phyloP scores from a whole-genome alignment of 78 protist species.

The Dictyostelium purpureum region DNA sequence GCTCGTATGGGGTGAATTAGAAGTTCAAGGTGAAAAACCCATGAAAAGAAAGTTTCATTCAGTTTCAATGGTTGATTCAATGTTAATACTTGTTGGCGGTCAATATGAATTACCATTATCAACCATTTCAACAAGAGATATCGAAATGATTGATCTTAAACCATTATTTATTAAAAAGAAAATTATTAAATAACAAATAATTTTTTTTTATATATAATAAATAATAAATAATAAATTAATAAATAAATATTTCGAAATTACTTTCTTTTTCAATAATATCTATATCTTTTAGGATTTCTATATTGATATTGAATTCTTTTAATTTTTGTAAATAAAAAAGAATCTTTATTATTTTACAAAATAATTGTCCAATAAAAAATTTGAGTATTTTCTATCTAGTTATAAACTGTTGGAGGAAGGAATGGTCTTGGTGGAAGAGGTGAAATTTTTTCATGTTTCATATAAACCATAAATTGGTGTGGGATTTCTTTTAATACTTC shows the following conservation, averaged over 20 bases:
- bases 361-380: too few species aligned
- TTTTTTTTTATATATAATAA: too few species aligned
- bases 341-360: too few species aligned
- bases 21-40: conserved; percentile 33
- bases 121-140: conserved; percentile 33
- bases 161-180: conserved; percentile 19
- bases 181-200: not conserved
- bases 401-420: too few species aligned
- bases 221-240: too few species aligned
- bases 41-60: conserved; percentile 41
- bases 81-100: conserved; percentile 46
- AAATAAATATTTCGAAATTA: too few species aligned
- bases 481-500: conserved; percentile 79
- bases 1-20: conserved; percentile 9
- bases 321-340: too few species aligned
- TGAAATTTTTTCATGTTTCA: not conserved
- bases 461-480: not conserved
- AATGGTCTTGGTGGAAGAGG: too few species aligned
- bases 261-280: not conserved
- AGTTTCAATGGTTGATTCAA: conserved; percentile 3
- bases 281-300: not conserved
- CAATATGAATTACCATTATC: conserved; percentile 60
- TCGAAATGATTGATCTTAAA: conserved; percentile 50
- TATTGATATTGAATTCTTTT: too few species aligned
- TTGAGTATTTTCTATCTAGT: too few species aligned